Evolutionary conservation across 768 basidiomycete genomes (phyloP).

Genomic region (Tulasnella sp.): DNA sequence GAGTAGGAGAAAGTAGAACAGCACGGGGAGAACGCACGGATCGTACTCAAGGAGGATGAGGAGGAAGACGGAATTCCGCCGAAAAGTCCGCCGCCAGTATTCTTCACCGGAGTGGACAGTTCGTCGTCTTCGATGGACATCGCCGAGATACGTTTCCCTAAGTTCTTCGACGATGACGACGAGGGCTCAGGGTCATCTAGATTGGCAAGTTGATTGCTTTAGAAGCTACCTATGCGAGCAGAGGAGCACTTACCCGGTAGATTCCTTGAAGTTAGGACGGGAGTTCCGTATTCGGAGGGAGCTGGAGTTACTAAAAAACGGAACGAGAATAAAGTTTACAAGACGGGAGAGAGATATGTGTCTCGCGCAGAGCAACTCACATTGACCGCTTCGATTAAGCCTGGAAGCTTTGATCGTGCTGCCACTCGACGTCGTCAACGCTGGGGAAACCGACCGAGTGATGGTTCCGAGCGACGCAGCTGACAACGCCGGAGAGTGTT

Average conservation of each 20-base stretch:
- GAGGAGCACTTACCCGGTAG: background rate
- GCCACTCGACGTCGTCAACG: background rate
- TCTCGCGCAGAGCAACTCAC: too few species aligned
- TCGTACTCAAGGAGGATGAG: background rate
- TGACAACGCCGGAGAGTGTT: background rate
- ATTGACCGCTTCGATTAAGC: background rate
- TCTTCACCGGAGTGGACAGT: background rate
- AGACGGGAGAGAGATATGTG: background rate
- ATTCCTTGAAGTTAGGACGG: background rate
- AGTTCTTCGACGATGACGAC: too few species aligned
- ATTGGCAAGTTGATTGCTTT: too few species aligned
- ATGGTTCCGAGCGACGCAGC: background rate
- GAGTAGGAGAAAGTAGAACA: background rate
- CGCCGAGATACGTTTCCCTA: background rate
- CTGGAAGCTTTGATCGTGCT: background rate
- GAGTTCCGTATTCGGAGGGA: background rate
- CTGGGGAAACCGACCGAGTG: background rate
- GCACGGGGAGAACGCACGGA: background rate
- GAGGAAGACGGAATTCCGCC: background rate
- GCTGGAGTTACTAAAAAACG: background rate
- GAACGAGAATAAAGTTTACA: background rate
- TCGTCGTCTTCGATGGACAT: background rate
- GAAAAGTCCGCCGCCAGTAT: background rate
- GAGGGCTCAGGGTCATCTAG: too few species aligned
- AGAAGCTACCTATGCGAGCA: too few species aligned